Evolutionary conservation across 192 early-diverging fungal species (phyloP).

Genomic region (Backusella circina): DNA sequence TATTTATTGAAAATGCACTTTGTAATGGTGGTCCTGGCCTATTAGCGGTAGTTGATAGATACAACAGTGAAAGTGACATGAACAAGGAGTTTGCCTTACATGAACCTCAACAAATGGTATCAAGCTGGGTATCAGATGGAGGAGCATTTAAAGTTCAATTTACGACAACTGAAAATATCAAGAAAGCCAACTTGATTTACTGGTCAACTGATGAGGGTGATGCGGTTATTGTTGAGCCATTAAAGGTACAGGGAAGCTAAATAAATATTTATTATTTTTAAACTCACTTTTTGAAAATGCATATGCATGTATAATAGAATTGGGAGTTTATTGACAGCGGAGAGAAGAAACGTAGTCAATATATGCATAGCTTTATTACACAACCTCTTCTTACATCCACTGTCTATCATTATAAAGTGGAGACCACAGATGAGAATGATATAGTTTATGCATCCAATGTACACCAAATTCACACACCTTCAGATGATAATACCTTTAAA

Average conservation of each 20-base stretch:
- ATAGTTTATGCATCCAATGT: background rate
- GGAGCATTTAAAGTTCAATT: constrained; percentile 20
- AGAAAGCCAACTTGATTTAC: constrained; percentile 2
- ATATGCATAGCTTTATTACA: constrained; percentile 14
- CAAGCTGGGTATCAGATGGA: background rate
- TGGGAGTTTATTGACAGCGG: constrained; percentile 27
- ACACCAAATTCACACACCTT: constrained; percentile 9
- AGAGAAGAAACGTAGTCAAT: background rate
- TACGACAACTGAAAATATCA: constrained; percentile 7
- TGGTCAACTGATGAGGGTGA: constrained; percentile 1
- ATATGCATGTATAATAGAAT: background rate
- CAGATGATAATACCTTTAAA: constrained; percentile 9
- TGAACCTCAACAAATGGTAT: constrained; percentile 26
- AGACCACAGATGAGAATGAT: background rate
- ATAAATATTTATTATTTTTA: background rate
- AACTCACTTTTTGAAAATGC: background rate
- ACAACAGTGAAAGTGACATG: constrained; percentile 15
- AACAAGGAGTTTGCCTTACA: constrained; percentile 2
- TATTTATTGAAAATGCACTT: background rate
- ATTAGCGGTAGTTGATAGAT: background rate
- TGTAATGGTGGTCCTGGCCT: constrained; percentile 9
- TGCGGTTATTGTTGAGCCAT: background rate
- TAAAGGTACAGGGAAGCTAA: background rate
- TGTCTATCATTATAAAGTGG: constrained; percentile 15
- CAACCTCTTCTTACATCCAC: background rate